Conservation (phyloP, 2,329 filamentous ascomycete species). For the Microcyclospora tardicrescens region DNA sequence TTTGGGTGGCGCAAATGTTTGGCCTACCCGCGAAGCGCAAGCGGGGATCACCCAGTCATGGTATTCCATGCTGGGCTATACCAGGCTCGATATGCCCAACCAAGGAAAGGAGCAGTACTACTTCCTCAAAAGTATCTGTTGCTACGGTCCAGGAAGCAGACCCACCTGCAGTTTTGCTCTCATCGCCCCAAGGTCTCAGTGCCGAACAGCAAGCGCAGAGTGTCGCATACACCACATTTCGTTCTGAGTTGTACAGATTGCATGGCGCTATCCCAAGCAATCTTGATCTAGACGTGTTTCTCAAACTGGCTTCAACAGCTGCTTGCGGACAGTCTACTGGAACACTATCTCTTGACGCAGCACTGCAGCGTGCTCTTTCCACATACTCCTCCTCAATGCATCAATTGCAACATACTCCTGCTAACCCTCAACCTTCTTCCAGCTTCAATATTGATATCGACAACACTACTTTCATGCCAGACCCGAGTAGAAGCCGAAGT, state of each 20-base stretch:
- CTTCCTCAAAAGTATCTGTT: too few relatives aligned
- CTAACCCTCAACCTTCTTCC: slow-evolving; percentile 1
- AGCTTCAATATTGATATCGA: slow-evolving; percentile 20
- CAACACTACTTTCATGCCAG: slow-evolving; percentile 13
- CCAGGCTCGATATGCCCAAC: slow-evolving; percentile 2
- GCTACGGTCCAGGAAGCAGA: too few relatives aligned
- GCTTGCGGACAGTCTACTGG: slow-evolving; percentile 9
- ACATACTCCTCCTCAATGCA: too few relatives aligned
- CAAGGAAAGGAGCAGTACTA: too few relatives aligned
- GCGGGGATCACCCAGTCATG: not conserved
- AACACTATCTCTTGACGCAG: slow-evolving; percentile 6
- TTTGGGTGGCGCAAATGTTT: slow-evolving; percentile 6
- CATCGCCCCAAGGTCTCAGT: not conserved
- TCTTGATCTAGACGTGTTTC: slow-evolving; percentile 16
- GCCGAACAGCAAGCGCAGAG: slow-evolving; percentile 7
- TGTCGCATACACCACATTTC: slow-evolving; percentile 8
- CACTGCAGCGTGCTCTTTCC: too few relatives aligned
- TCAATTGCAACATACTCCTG: too few relatives aligned
- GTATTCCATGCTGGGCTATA: slow-evolving; percentile 2
- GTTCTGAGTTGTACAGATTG: slow-evolving; percentile 7
- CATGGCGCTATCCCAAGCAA: slow-evolving; percentile 6
- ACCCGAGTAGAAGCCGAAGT: slow-evolving; percentile 31
- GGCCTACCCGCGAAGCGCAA: not conserved
- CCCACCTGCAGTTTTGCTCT: too few relatives aligned
- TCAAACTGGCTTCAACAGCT: slow-evolving; percentile 12